phyloP scores from a whole-genome alignment of 805 yeast species.

The Wickerhamomyces mucosus region DNA sequence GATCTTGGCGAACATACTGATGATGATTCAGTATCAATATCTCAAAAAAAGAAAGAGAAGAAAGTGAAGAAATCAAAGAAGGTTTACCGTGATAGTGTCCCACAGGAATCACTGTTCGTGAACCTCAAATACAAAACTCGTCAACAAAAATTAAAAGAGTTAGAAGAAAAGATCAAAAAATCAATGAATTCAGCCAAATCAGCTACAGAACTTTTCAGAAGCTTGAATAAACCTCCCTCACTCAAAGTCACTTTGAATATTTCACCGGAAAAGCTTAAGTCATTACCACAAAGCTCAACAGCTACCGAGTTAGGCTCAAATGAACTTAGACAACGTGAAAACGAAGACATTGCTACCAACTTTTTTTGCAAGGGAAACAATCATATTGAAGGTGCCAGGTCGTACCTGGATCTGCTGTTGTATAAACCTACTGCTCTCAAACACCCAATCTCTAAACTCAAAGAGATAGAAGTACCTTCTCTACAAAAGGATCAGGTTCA shows the following conservation, averaged over 20 bases:
- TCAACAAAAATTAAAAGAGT: constrained; percentile 9
- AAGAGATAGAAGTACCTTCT: constrained; percentile 8
- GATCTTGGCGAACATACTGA: neutral
- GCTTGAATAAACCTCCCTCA: neutral
- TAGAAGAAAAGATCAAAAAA: constrained; percentile 15
- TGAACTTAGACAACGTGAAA: neutral
- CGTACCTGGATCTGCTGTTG: constrained; percentile 7
- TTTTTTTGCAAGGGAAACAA: neutral
- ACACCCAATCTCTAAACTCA: constrained; percentile 14
- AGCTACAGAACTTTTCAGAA: constrained; percentile 12
- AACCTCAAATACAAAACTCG: constrained; percentile 14
- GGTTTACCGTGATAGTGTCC: neutral
- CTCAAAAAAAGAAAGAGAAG: constrained; percentile 7
- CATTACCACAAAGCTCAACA: constrained; percentile 1
- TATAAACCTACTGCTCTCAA: constrained; percentile 4
- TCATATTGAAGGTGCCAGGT: constrained; percentile 2
- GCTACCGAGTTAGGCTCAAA: neutral
- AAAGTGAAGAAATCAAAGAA: neutral
- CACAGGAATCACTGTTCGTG: constrained; percentile 2
- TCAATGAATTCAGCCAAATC: constrained; percentile 8
- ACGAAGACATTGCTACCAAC: no score
- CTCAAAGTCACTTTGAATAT: no score
- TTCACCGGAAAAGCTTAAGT: no score
- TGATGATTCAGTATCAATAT: constrained; percentile 6
- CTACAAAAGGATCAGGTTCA: constrained; percentile 9